Base-by-base conservation (phyloP, 352 stramenopile genomes). In the Phytophthora cactorum region DNA sequence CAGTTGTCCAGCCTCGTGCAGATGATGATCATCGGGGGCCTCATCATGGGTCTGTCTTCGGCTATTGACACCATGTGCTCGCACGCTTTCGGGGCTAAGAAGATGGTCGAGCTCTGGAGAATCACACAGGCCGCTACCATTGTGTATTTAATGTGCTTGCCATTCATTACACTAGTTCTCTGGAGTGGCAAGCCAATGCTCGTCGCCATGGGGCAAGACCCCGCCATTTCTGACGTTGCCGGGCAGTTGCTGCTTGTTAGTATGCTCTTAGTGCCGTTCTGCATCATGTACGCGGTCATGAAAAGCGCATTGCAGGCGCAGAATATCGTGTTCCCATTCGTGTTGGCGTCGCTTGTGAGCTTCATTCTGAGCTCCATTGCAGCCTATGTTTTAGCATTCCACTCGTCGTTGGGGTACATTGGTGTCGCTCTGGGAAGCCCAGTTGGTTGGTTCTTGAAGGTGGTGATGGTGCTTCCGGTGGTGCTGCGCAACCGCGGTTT, bases 51-150 rank as follows among this genome's bases (percentile, higher is more conserved):
- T 3, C 62, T 86, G 14, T 75, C 73, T 11, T 87, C 78, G 11
- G 84, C 81, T 17, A 79, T 89, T 47, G 79, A 90, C 68, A 92
- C 81, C 15, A 73, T 90, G 66, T 88, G 78, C 50, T 85, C 80
- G 34, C 80, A 92, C 65, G 79, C 81, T 2, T 91, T 84, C 55
- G 84, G 84, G n/a, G 84, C 66, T 57, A 85, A 82, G 51, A 71
- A 74, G 28, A 70, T 82, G 59, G 59, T 68, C 14, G 80, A 91
- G 53, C 72, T 92, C 53, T 90, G 84, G 74, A 68, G 88, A 53
- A 85, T 88, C 54, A 82, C 70, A 11, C 82, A 92, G 63, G 82
- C 82, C 7, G 81, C 75, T 6, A 53, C 74, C n/a, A 70, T 92
- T 36, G 71, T 86, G 47, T 89, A 81, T 66, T 28, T 72, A 14